Conservation (phyloP, 106 monocot genomes). For the Platanthera zijinensis region DNA sequence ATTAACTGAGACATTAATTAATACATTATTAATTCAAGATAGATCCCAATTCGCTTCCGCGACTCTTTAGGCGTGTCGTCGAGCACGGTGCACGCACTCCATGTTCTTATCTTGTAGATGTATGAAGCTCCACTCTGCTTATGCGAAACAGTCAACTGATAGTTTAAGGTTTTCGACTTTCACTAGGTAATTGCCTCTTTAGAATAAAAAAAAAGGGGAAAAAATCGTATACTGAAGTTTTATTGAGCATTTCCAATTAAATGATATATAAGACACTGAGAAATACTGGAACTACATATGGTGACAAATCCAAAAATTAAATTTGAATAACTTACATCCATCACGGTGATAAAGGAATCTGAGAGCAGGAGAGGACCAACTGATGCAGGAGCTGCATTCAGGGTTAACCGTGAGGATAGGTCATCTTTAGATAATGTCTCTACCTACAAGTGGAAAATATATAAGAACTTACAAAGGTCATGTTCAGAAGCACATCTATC, state of each 20-base stretch:
- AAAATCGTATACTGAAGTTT: not conserved
- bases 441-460: slow-evolving; percentile 42
- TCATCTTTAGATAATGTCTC: slow-evolving; percentile 85
- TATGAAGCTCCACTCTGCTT: too few species aligned
- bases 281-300: not conserved
- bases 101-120: too few species aligned
- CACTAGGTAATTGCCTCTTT: not conserved
- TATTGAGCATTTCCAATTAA: not conserved
- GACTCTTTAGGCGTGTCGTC: too few species aligned
- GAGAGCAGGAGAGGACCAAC: slow-evolving; percentile 75
- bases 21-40: too few species aligned
- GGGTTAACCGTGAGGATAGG: slow-evolving; percentile 72
- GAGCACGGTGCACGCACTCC: too few species aligned
- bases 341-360: slow-evolving; percentile 87
- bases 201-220: too few species aligned
- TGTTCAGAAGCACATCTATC: not conserved
- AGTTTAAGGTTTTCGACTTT: not conserved
- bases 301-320: not conserved
- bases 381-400: slow-evolving; percentile 57
- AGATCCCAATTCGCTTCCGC: too few species aligned
- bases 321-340: slow-evolving; percentile 69
- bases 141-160: not conserved
- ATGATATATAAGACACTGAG: not conserved
- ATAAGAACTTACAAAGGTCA: not conserved
- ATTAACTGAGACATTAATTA: too few species aligned